Base-by-base conservation (phyloP, 345 rosid genomes). In the Kernera saxatilis region DNA sequence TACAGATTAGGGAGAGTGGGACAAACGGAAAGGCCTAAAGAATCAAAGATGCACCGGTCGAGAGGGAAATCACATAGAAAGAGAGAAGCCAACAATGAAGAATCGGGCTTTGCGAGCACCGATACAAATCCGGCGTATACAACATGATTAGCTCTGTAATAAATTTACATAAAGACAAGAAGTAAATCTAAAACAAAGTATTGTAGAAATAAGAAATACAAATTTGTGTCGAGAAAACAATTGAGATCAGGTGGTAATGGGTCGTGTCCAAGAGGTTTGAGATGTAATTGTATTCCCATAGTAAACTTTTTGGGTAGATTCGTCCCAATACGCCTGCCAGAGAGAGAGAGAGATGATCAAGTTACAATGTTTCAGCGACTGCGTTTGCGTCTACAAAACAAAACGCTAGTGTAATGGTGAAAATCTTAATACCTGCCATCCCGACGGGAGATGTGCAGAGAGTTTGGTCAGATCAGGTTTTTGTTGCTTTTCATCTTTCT, bases 361-460 rank as follows among this genome's bases (percentile, higher is more conserved):
- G 40, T 30, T 54, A 48, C 12, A 48, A 35, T 8, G 66, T 64
- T 70, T 54, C 39, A 64, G 49, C 29, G 4, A 58, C 41, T 29
- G 41, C 13, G 40, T 17, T 50, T 21, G 17, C 37, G 19, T 35
- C 12, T 10, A 50, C 62, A 66, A 46, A 48, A 41, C 64, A 41
- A 62, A 27, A 39, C n/a, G 12, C 7, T 57, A 40, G 9, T 23
- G 18, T 41, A 71, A 64, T 11, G 37, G 66, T 19, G 23, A 54
- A 53, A 53, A 29, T 15, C 49, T 37, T 22, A 15, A 19, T 58
- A 75, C 98, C 96, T 88, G 92, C 96, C 99, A 94, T 26, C 96
- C 93, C 6, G 88, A 78, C 2, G 93, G 98, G 27, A 94, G 93
- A 60, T 63, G 71, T 59, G 59, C 79, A 0, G 88, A 80, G 70